Evolutionary conservation across 2,329 filamentous ascomycete genomes (phyloP), one percentile per base, ranked within the genome.

Genomic region (Penicillium sp.): DNA sequence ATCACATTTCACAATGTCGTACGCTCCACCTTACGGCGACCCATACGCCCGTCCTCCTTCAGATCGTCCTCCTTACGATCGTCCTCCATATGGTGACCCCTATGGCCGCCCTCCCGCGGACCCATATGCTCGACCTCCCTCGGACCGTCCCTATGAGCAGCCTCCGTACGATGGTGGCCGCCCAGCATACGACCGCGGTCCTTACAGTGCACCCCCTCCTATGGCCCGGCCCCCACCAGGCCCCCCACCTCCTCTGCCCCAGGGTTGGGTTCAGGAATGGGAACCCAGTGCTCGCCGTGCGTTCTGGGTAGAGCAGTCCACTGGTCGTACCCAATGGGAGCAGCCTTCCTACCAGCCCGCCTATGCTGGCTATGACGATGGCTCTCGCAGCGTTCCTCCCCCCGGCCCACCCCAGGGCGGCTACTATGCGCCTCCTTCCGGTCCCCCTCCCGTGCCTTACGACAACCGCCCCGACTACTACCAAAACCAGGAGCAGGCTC

Each of bases 251-350:
- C 67, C 70, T 16, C 75, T 87, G 59, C 79, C 86, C 22, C 66
- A 77, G 47, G 86, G 86, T 61, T 89, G 86, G 86, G 74, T 77
- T 27, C 77, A 84, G 22, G 82, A 87, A 69, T 89, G 81, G 72
- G 86, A 89, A 60, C 80, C 83, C 54, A 78, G 77, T 54, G 75
- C 79, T 56, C 82, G 86, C 66, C 82, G 83, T 52, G 88, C 83
- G 76, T 89, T 83, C 74, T 90, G 86, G 65, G 78, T 85, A 53
- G 85, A 89, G 69, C 75, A 83, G 53, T 77, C 81, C 44, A 83
- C 83, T 11, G 84, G 85, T 18, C 81, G 79, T 54, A 81, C 83
- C 0, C 85, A 88, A 70, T 89, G 86, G 86, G 84, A 87, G 58
- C 77, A 79, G 14, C 85, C 86, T 47, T 61, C 58, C 14, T 52